Evolutionary conservation across 495 filamentous ascomycete genomes (phyloP).

Genomic region (Trichoderma asperelloides): DNA sequence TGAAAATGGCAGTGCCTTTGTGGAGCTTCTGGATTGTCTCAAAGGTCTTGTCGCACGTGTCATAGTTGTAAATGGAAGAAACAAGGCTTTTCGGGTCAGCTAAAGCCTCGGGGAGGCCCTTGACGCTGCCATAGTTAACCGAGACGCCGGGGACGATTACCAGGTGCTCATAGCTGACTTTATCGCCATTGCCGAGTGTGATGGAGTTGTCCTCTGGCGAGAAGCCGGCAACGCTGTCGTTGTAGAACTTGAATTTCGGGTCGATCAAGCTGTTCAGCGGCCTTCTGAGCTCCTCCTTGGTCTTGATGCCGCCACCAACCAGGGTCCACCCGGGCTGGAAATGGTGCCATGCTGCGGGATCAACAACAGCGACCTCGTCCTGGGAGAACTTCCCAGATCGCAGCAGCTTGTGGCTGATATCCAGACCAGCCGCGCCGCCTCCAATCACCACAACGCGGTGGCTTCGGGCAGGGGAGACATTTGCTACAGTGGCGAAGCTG

Average conservation of each 20-base stretch:
- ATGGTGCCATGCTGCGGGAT: constrained; percentile 56
- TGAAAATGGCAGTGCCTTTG: constrained; percentile 57
- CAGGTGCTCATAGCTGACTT: constrained; percentile 54
- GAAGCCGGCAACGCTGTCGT: constrained; percentile 42
- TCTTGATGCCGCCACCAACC: constrained; percentile 56
- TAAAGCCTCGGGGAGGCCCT: constrained; percentile 53
- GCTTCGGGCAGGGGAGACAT: constrained; percentile 27
- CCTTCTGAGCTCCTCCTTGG: constrained; percentile 42
- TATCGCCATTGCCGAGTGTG: constrained; percentile 49
- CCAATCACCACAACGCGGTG: constrained; percentile 60
- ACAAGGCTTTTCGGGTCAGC: constrained; percentile 46
- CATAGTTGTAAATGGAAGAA: constrained; percentile 57
- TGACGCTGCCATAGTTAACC: constrained; percentile 45
- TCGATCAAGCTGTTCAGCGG: constrained; percentile 46
- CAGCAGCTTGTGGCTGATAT: constrained; percentile 55
- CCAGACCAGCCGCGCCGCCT: constrained; percentile 52
- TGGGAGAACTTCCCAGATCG: constrained; percentile 42
- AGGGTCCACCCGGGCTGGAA: constrained; percentile 68
- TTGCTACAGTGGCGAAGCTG: constrained; percentile 33
- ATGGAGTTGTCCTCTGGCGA: constrained; percentile 49
- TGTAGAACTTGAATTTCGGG: constrained; percentile 54
- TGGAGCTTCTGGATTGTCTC: constrained; percentile 44
- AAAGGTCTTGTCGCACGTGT: constrained; percentile 51
- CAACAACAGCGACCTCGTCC: constrained; percentile 58
- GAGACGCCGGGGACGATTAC: constrained; percentile 55